Conservation (phyloP, 1,139 yeast species). For the Taphrina pruni region DNA sequence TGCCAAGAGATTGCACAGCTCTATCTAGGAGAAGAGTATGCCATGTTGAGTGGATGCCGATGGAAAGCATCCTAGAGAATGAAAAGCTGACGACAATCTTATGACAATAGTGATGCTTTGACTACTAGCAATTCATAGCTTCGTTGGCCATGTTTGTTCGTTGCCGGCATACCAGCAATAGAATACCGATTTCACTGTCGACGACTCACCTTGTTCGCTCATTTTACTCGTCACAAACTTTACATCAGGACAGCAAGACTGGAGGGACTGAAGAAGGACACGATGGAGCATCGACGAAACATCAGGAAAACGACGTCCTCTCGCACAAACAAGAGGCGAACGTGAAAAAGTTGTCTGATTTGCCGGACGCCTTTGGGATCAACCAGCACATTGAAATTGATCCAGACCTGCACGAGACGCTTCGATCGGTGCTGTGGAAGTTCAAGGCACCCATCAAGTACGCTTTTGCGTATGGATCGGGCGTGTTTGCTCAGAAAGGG, state of each 20-base stretch:
- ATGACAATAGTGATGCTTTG: neutral
- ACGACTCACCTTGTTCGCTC: slow-evolving; percentile 1
- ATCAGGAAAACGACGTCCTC: slow-evolving; percentile 16
- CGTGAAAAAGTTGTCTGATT: slow-evolving; percentile 53
- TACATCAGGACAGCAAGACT: too few relatives aligned
- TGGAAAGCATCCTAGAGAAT: too few relatives aligned
- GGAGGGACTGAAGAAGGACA: too few relatives aligned
- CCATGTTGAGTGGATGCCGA: too few relatives aligned
- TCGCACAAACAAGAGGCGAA: neutral
- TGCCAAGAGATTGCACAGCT: neutral
- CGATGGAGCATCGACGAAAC: slow-evolving; percentile 11
- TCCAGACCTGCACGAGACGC: slow-evolving; percentile 55
- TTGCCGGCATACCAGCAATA: neutral
- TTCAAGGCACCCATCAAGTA: slow-evolving; percentile 73
- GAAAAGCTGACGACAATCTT: too few relatives aligned
- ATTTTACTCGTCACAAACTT: neutral
- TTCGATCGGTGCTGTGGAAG: slow-evolving; percentile 60
- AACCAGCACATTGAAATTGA: slow-evolving; percentile 65
- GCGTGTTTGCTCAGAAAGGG: slow-evolving; percentile 77
- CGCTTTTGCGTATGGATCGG: slow-evolving; percentile 94
- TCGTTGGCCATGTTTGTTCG: neutral
- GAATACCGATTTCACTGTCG: neutral
- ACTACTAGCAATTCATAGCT: neutral
- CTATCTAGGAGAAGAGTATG: too few relatives aligned
- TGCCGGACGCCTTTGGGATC: slow-evolving; percentile 62